Evolutionary conservation across 1,284 basidiomycete species (phyloP), one percentile per base, ranked within the genome.

Genomic region (Tilletia indica): DNA sequence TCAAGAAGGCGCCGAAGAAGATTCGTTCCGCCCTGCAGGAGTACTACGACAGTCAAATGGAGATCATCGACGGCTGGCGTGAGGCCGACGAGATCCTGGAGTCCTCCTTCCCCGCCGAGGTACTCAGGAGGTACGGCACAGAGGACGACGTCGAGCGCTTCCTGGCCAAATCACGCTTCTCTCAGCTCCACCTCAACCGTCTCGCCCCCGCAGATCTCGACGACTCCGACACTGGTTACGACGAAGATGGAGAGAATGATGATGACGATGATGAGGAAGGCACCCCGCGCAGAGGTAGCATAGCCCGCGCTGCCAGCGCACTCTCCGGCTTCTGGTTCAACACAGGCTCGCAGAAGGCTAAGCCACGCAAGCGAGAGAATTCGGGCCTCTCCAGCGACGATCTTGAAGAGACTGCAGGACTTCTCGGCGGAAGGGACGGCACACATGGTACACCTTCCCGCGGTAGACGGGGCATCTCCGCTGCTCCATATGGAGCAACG

Each of bases 1-100:
- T 72, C 64, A 70, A 70, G 14, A 70, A 71, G 56, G 70, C 79
- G 19, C 64, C 68, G 19, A 71, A 70, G 72, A 71, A 77, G 56
- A 76, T 74, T 21, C 72, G 76, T 0, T 69, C 74, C 0, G 76
- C 76, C 19, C 71, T 83, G 14, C 74, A 69, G 39, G 73, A 71
- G 16, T 83, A 80, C 68, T 82, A 83, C 61, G 80, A 80, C 51
- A 73, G 74, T 12, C 76, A 80, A 67, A 81, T 83, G 61, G 74
- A 75, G 47, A 78, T 80, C 5, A 75, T 83, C 2, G 82, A 83
- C 39, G 80, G 79, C 0, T 82, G 80, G 81, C 74, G 81, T 36
- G 80, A 82, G 69, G 79, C 79, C 42, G 82, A 83, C 68, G 80
- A 81, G 69, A 80, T 83, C 68, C 76, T 83, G 58, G 82, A 83